These are phyloP conservation scores for Paraconiothyrium brasiliense DNA, from an alignment of 2,329 filamentous ascomycete genomes.

Conservation along the genomic window DNA sequence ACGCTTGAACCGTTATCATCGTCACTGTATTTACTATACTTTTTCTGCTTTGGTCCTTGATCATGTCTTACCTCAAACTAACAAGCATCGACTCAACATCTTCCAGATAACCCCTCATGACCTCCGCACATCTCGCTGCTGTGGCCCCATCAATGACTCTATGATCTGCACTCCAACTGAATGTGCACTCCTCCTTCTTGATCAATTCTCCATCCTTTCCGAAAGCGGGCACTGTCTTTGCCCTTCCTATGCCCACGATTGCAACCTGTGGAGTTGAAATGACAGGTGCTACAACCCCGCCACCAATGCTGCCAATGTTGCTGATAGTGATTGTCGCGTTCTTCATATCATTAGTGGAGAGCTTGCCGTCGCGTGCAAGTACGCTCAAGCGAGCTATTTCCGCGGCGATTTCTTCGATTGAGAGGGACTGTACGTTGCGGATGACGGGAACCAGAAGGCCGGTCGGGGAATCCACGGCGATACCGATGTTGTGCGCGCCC, in stretches of 20 bases:
- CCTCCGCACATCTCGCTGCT: conserved; percentile 87
- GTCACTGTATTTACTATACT: not conserved
- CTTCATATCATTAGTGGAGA: conserved; percentile 77
- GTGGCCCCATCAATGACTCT: conserved; percentile 93
- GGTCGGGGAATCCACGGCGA: conserved; percentile 91
- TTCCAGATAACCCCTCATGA: conserved; percentile 81
- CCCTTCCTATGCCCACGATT: conserved; percentile 87
- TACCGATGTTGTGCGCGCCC: conserved; percentile 89
- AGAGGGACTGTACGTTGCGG: conserved; percentile 80
- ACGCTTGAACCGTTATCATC: not conserved
- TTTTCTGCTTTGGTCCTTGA: not conserved
- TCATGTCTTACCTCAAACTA: conserved; percentile 69
- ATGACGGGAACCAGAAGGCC: conserved; percentile 93
- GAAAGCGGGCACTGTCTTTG: conserved; percentile 84
- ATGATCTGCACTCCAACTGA: conserved; percentile 98
- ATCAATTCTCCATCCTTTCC: conserved; percentile 65
- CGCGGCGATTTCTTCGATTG: conserved; percentile 78
- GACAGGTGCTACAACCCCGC: conserved; percentile 89
- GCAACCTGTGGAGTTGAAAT: conserved; percentile 91
- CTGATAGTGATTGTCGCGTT: conserved; percentile 95
- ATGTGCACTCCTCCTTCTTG: conserved; percentile 82
- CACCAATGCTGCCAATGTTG: conserved; percentile 95
- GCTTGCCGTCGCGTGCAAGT: conserved; percentile 77
- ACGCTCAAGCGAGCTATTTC: conserved; percentile 79
- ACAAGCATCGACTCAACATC: conserved; percentile 88